Base-by-base conservation (phyloP, 208 protist species). In the Borovskyia barvae region DNA sequence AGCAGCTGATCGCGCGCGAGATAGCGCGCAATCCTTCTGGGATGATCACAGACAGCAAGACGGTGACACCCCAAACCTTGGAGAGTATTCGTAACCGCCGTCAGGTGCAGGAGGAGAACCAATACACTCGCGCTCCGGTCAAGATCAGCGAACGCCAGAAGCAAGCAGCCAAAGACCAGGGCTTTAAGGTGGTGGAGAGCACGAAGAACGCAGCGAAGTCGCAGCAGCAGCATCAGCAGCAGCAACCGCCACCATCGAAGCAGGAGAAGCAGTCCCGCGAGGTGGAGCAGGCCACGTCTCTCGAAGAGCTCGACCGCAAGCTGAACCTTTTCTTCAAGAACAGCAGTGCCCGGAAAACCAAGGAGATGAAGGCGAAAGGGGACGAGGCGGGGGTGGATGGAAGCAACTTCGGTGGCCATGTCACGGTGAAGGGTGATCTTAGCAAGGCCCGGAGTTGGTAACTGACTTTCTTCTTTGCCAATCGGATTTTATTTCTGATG, bases 281-380 rank as follows among this genome's bases (percentile, higher is more conserved):
- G 24, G 17, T 46, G 41, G 45, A 75, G 28, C 17, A 14, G 42
- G 17, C 22, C 29, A 54, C 47, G 40, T 47, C 64, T 17, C 54
- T 76, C 26, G 78, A 90, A 32, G 86, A 85, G 35, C 64, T 93
- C 64, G 80, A 88, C 15, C 76, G 76, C 52, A 87, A 87, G 72
- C 64, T 93, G n/a, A 75, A 60, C 45, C 42, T 64, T 19, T 93
- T 93, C 49, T 93, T 90, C 56, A 79, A 76, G 25, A 89, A 59
- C 66, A 75, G 29, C 40, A 75, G 75, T 36, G 57, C 46, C 33
- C 69, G 73, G 25, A 84, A 84, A 50, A n/a, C 42, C 29, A 64
- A 64, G 35, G 71, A 77, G 37, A 48, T 58, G 46, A 54, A 57
- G 40, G 33, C 66, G 28, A 67, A 60, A 14, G 22, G 61, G 1